These are phyloP conservation scores for Phialemoniopsis sp. DNA, from an alignment of 2,329 filamentous ascomycete genomes.

Conservation along the genomic window DNA sequence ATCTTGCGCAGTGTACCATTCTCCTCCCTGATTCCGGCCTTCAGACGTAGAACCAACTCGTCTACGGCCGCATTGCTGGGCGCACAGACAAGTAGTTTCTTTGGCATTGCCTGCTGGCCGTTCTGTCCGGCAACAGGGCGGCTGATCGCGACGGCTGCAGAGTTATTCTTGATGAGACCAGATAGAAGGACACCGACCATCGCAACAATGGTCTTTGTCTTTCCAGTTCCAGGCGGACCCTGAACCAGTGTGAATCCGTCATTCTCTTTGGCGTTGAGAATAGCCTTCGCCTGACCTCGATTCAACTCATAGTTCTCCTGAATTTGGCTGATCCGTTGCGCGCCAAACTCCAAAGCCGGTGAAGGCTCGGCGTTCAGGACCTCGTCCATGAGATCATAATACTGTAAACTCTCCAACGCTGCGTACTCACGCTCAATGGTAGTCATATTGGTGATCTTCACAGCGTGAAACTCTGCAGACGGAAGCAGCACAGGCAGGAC, in stretches of 20 bases:
- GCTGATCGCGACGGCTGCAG: slow-evolving; percentile 40
- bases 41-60: slow-evolving; percentile 89
- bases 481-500: slow-evolving; percentile 61
- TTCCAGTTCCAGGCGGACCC: slow-evolving; percentile 92
- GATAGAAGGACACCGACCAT: slow-evolving; percentile 87
- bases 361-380: slow-evolving; percentile 83
- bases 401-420: slow-evolving; percentile 83
- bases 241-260: slow-evolving; percentile 97
- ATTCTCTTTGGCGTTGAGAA: slow-evolving; percentile 88
- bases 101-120: slow-evolving; percentile 38
- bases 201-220: slow-evolving; percentile 96
- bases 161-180: slow-evolving; percentile 37
- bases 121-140: slow-evolving; percentile 26
- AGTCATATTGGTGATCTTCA: slow-evolving; percentile 88
- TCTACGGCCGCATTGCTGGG: slow-evolving; percentile 98
- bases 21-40: slow-evolving; percentile 75
- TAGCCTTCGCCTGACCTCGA: slow-evolving; percentile 81
- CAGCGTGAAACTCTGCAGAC: slow-evolving; percentile 64
- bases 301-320: slow-evolving; percentile 82
- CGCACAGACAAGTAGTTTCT: slow-evolving; percentile 94
- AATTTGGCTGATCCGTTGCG: slow-evolving; percentile 65
- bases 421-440: slow-evolving; percentile 95
- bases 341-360: slow-evolving; percentile 75
- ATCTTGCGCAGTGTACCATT: slow-evolving; percentile 71
- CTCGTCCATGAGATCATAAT: slow-evolving; percentile 94